Evolutionary conservation across 208 protist genomes (phyloP).

Genomic region (Acanthamoeba culbertsoni): DNA sequence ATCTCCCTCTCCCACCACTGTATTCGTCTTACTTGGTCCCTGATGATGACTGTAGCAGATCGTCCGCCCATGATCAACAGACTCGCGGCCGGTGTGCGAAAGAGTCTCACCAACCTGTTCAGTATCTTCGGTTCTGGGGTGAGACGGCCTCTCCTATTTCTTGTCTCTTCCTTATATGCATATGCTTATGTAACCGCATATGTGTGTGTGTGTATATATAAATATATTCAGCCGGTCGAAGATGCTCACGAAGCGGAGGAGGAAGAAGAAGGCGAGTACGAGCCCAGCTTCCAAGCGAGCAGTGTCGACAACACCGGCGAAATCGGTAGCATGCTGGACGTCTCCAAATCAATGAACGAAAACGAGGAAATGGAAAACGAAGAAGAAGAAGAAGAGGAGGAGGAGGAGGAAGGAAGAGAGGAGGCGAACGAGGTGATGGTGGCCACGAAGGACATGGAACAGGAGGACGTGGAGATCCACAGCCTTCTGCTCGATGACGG

Average conservation of each 20-base stretch:
- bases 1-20: no score
- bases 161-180: neutral
- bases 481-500: conserved; percentile 31
- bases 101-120: conserved; percentile 29
- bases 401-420: neutral
- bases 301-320: neutral
- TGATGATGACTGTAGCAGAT: neutral
- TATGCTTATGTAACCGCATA: neutral
- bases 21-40: no score
- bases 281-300: neutral
- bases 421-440: neutral
- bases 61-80: neutral
- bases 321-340: neutral
- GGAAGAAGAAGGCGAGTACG: neutral
- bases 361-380: neutral
- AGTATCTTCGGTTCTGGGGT: neutral
- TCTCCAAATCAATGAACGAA: no score
- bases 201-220: neutral
- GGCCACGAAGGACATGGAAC: neutral
- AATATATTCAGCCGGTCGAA: neutral
- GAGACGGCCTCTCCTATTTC: neutral
- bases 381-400: neutral
- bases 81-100: neutral
- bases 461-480: conserved; percentile 28
- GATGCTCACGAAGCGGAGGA: neutral